phyloP scores from a whole-genome alignment of 441 rosid species.

The Populus hybrid region DNA sequence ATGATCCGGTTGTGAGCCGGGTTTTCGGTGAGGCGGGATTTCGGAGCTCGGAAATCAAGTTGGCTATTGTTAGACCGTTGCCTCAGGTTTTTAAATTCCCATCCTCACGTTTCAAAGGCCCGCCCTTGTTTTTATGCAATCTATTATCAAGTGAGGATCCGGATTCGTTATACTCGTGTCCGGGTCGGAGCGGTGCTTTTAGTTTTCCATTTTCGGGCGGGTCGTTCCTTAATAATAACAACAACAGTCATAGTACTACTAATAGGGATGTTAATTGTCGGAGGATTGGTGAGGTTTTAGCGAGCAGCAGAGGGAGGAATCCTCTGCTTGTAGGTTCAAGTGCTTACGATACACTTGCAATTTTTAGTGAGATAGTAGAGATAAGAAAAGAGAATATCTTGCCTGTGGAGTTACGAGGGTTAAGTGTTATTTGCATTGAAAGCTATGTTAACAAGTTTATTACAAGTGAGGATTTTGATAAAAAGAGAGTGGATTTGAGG shows the following conservation, averaged over 20 bases:
- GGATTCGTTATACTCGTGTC: conserved; percentile 34
- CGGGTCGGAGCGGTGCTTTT: conserved; percentile 28
- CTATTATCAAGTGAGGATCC: conserved; percentile 27
- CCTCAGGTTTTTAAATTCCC: conserved; percentile 45
- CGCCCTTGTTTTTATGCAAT: conserved; percentile 56
- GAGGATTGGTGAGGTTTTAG: conserved; percentile 52
- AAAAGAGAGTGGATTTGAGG: conserved; percentile 22
- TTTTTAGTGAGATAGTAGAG: conserved; percentile 41
- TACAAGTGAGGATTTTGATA: conserved; percentile 7
- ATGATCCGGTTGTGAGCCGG: conserved; percentile 84
- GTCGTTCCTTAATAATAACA: neutral
- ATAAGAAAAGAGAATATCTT: conserved; percentile 35
- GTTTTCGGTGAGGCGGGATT: conserved; percentile 82
- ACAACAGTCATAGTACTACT: neutral
- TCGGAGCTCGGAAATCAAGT: conserved; percentile 68
- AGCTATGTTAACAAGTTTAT: conserved; percentile 37
- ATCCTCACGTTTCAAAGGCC: conserved; percentile 32
- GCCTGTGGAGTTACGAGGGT: conserved; percentile 37
- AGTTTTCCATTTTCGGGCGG: conserved; percentile 21
- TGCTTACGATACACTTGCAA: conserved; percentile 46
- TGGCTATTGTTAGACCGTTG: conserved; percentile 68
- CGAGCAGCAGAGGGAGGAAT: conserved; percentile 40
- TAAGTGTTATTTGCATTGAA: conserved; percentile 42
- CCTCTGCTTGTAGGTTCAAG: conserved; percentile 57
- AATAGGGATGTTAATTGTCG: conserved; percentile 45